Evolutionary conservation across 1,139 yeast genomes (phyloP).

Genomic region (Saccharomyces uvarum): DNA sequence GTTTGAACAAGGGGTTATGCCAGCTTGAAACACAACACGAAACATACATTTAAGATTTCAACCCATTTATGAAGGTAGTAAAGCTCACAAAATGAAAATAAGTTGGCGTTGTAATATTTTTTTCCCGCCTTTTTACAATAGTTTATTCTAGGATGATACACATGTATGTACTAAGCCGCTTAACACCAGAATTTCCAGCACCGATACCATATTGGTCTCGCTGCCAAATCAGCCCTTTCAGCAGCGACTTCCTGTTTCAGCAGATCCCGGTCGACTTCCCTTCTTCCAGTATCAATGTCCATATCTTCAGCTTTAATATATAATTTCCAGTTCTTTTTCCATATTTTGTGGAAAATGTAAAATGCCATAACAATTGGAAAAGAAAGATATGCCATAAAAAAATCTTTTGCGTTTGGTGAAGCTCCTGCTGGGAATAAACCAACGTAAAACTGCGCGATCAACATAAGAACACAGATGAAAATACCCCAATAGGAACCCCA

Average conservation of each 20-base stretch:
- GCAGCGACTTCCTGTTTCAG: slow-evolving; percentile 62
- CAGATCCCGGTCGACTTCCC: slow-evolving; percentile 58
- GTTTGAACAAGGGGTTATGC: too few species aligned
- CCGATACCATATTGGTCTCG: slow-evolving; percentile 51
- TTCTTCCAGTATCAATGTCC: slow-evolving; percentile 69
- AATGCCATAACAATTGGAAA: slow-evolving; percentile 52
- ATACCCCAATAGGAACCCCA: slow-evolving; percentile 47
- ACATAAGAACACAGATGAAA: slow-evolving; percentile 41
- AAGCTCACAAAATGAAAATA: too few species aligned
- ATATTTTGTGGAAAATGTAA: slow-evolving; percentile 51
- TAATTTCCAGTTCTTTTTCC: slow-evolving; percentile 49
- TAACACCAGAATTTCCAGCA: slow-evolving; percentile 51
- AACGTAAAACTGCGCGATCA: slow-evolving; percentile 46
- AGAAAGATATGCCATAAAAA: slow-evolving; percentile 58
- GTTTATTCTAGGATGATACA: too few species aligned
- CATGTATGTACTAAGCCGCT: background rate
- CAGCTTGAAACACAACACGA: too few species aligned
- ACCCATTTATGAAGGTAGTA: too few species aligned
- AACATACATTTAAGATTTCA: too few species aligned
- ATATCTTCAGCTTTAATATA: slow-evolving; percentile 46
- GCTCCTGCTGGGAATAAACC: slow-evolving; percentile 63
- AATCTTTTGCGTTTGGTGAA: slow-evolving; percentile 42
- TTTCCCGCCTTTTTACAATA: too few species aligned
- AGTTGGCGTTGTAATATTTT: too few species aligned
- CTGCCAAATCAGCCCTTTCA: slow-evolving; percentile 48